phyloP scores from a whole-genome alignment of 2,329 filamentous ascomycete genomes.

The Hypoxylon rubiginosum region DNA sequence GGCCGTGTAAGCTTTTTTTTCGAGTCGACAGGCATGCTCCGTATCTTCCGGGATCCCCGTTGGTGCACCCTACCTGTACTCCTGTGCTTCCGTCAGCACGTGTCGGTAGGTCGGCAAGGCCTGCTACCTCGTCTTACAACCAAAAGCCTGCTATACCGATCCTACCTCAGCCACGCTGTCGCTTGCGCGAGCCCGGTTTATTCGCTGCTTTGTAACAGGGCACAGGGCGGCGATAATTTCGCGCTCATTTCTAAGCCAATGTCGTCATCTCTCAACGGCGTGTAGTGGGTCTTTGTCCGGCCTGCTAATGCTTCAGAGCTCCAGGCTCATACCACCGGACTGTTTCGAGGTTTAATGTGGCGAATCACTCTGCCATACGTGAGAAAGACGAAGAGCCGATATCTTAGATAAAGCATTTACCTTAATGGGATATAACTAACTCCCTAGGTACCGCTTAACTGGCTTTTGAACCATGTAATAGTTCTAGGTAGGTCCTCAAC shows the following conservation, averaged over 20 bases:
- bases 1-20: neutral
- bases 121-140: neutral
- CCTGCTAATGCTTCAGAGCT: neutral
- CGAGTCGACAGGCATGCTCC: neutral
- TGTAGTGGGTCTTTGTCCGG: neutral
- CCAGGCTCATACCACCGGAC: neutral
- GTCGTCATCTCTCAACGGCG: neutral
- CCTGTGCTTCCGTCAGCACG: neutral
- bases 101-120: slow-evolving; percentile 1
- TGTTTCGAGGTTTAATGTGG: no score
- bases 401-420: no score
- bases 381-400: no score
- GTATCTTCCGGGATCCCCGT: slow-evolving; percentile 4
- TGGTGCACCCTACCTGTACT: no score
- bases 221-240: neutral
- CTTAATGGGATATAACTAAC: no score
- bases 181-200: neutral
- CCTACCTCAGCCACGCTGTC: slow-evolving; percentile 1
- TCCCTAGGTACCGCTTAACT: no score
- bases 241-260: neutral
- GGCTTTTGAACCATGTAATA: no score
- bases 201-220: neutral
- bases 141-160: neutral
- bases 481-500: no score
- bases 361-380: no score